Conservation (phyloP, 768 basidiomycete genomes). For the Russula sp. region DNA sequence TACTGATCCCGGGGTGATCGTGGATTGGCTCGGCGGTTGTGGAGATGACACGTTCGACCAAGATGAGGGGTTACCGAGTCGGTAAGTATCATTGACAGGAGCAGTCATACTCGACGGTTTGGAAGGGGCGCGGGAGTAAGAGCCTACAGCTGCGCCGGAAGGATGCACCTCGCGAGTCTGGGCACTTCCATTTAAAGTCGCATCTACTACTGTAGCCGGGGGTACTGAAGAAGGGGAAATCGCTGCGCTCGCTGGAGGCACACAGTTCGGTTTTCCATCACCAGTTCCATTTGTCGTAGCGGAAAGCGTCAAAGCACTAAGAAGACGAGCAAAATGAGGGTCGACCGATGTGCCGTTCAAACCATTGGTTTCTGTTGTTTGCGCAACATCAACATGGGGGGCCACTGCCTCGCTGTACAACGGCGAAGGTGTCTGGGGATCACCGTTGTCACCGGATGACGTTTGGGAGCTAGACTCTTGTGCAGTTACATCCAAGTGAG, state of each 20-base stretch:
- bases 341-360: slow-evolving; percentile 46
- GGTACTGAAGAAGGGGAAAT: neutral
- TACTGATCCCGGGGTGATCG: slow-evolving; percentile 21
- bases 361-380: slow-evolving; percentile 37
- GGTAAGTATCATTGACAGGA: neutral
- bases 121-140: slow-evolving; percentile 5
- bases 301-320: slow-evolving; percentile 61
- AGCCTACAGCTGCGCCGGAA: neutral
- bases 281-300: slow-evolving; percentile 31
- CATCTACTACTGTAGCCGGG: neutral
- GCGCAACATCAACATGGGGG: slow-evolving; percentile 34
- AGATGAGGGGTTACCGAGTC: neutral
- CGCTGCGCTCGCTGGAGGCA: neutral
- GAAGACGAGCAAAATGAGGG: slow-evolving; percentile 67
- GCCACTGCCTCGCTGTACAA: slow-evolving; percentile 47
- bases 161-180: slow-evolving; percentile 8
- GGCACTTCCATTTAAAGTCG: neutral
- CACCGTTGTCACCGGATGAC: slow-evolving; percentile 58
- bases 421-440: slow-evolving; percentile 64
- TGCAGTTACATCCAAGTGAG: slow-evolving; percentile 37
- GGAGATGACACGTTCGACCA: slow-evolving; percentile 13
- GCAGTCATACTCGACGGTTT: slow-evolving; percentile 10
- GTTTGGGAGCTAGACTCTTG: slow-evolving; percentile 69
- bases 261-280: slow-evolving; percentile 5
- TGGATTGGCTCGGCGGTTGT: slow-evolving; percentile 11